Evolutionary conservation across 805 yeast species (phyloP).

Genomic region (Jamesozyma jinghongensis): DNA sequence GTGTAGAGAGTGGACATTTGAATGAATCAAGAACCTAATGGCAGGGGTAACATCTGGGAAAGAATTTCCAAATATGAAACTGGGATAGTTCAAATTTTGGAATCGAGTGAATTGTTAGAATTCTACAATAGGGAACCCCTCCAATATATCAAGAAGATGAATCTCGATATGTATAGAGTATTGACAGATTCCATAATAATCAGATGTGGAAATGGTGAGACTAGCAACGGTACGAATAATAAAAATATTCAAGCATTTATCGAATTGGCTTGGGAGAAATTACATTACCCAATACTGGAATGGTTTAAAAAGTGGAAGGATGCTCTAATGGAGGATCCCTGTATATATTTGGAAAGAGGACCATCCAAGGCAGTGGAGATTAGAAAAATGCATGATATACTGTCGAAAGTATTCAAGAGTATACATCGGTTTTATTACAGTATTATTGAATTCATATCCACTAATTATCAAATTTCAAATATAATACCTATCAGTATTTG

Average conservation of each 20-base stretch:
- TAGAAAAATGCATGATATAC: slow-evolving; percentile 44
- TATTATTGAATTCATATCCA: slow-evolving; percentile 26
- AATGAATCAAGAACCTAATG: no score
- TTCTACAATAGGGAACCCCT: no score
- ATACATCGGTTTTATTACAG: slow-evolving; percentile 40
- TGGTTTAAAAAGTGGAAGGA: slow-evolving; percentile 36
- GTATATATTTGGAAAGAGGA: slow-evolving; percentile 10
- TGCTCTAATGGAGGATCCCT: slow-evolving; percentile 8
- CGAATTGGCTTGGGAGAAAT: slow-evolving; percentile 44
- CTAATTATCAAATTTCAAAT: slow-evolving; percentile 6
- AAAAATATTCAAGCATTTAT: background rate
- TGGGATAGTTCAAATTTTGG: no score
- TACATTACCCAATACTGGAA: slow-evolving; percentile 55
- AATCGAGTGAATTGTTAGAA: no score
- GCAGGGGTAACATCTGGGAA: no score
- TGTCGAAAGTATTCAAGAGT: slow-evolving; percentile 40
- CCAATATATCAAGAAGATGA: no score
- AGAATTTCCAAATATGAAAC: no score
- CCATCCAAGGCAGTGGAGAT: slow-evolving; percentile 37
- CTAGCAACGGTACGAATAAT: no score
- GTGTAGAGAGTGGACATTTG: no score
- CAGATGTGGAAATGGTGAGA: no score
- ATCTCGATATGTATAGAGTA: no score
- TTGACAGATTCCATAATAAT: no score
- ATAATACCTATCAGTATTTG: slow-evolving; percentile 8